These are phyloP conservation scores for Phytophthora pinifolia DNA, from an alignment of 352 stramenopile genomes.

Conservation along the genomic window DNA sequence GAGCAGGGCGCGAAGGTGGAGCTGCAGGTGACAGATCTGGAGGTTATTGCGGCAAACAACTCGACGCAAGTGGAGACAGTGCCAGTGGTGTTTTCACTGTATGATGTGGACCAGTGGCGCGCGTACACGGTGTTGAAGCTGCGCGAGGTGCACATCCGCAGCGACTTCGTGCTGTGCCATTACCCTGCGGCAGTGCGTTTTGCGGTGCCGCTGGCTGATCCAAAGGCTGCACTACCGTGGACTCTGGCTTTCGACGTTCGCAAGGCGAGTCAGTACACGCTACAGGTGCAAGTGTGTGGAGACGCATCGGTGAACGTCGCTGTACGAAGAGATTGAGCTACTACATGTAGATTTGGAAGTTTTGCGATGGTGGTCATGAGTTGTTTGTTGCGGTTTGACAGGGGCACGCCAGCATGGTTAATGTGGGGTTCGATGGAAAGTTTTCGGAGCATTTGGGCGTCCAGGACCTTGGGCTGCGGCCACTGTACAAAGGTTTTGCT, in stretches of 20 bases:
- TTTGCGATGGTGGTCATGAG: background rate
- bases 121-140: conserved; percentile 59
- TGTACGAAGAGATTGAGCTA: conserved; percentile 12
- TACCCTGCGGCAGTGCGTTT: conserved; percentile 57
- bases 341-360: background rate
- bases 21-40: conserved; percentile 34
- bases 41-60: background rate
- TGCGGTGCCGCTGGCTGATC: conserved; percentile 27
- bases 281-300: conserved; percentile 61
- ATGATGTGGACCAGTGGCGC: conserved; percentile 64
- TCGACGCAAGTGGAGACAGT: conserved; percentile 14
- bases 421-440: conserved; percentile 47
- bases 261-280: conserved; percentile 54
- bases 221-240: conserved; percentile 13
- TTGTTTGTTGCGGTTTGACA: conserved; percentile 4
- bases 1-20: conserved; percentile 46
- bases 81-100: conserved; percentile 61
- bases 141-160: conserved; percentile 59
- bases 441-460: conserved; percentile 66
- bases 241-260: conserved; percentile 37
- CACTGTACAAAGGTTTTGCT: conserved; percentile 53
- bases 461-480: conserved; percentile 53
- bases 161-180: conserved; percentile 53
- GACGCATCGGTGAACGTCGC: conserved; percentile 53
- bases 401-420: conserved; percentile 52